Evolutionary conservation across 768 basidiomycete species (phyloP).

Genomic region (Leccinum obscurum): DNA sequence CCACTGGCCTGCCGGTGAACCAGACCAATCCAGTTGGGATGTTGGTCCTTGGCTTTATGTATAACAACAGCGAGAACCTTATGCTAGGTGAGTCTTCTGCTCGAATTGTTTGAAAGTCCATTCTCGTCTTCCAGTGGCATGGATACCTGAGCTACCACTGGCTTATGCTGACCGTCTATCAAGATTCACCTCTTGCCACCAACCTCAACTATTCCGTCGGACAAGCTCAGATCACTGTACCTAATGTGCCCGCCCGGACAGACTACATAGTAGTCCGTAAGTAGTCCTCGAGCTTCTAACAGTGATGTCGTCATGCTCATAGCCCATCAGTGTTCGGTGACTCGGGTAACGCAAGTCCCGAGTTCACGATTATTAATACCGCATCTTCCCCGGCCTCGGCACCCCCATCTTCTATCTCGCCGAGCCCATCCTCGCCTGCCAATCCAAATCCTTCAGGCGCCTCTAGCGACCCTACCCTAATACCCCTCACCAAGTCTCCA

Average conservation of each 20-base stretch:
- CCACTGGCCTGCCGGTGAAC: slow-evolving; percentile 28
- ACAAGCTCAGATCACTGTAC: slow-evolving; percentile 36
- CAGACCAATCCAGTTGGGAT: slow-evolving; percentile 32
- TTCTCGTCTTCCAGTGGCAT: neutral
- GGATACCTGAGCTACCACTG: neutral
- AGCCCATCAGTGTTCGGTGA: slow-evolving; percentile 36
- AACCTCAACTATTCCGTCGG: slow-evolving; percentile 34
- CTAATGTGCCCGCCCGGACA: slow-evolving; percentile 31
- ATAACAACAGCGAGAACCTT: slow-evolving; percentile 33
- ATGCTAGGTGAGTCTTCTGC: slow-evolving; percentile 27
- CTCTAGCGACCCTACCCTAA: slow-evolving; percentile 1
- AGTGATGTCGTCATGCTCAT: neutral
- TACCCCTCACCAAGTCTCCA: neutral
- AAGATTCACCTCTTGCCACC: slow-evolving; percentile 38
- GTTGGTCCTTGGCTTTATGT: slow-evolving; percentile 28
- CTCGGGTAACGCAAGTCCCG: slow-evolving; percentile 42
- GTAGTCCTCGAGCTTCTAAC: slow-evolving; percentile 11
- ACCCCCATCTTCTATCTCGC: slow-evolving; percentile 7
- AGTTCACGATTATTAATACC: slow-evolving; percentile 57
- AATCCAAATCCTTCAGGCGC: neutral
- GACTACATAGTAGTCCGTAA: slow-evolving; percentile 40
- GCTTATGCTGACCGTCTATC: slow-evolving; percentile 9
- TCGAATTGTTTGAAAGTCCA: neutral
- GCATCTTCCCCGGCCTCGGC: slow-evolving; percentile 36
- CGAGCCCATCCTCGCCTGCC: neutral